Base-by-base conservation (phyloP, 371 early-diverging fungal genomes). In the Mortierella sp. region DNA sequence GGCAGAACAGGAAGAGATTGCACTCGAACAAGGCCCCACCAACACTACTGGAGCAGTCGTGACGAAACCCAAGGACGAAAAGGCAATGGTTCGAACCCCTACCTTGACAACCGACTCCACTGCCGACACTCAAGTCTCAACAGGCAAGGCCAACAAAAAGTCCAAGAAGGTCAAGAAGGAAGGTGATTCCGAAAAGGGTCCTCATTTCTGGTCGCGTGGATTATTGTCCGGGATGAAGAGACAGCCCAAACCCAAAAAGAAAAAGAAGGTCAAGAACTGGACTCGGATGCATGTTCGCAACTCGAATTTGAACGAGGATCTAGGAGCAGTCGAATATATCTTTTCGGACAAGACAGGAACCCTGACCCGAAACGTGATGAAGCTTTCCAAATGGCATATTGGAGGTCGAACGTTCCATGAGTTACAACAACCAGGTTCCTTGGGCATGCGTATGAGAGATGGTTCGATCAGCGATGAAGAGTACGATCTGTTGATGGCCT, bases 261-360 rank as follows among this genome's bases (percentile, higher is more conserved):
- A 77, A 29, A 72, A 68, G 44, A 77, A 77, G 70, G 64, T 68
- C 26, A 82, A 83, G 45, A 77, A 76, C 50, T 75, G 81, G 72
- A 72, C 73, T 14, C 90, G 92, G 66, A 90, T 89, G 66, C 87
- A 96, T 46, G 91, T 96, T 1, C 97, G 96, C 6, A 89, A 96
- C 62, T 94, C 95, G 44, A 81, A 81, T 51, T 53, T 81, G 72
- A 81, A 81, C 45, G 81, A 81, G 69, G 81, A 81, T 67, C 62
- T 81, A n/a, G 80, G 79, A 0, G 64, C 75, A 11, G 93, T 99
- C 66, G 94, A 95, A 58, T 97, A 95, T 81, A 90, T 99, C 52
- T 94, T 99, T 62, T 93, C 96, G 47, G 99, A 99, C 83, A 99
- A 99, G 85, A 99, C 94, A 0, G 94, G 94, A 1, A 94, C 94